Evolutionary conservation across 2,329 filamentous ascomycete species (phyloP), one percentile per base, ranked within the genome.

Genomic region (Rasamsonia emersonii): DNA sequence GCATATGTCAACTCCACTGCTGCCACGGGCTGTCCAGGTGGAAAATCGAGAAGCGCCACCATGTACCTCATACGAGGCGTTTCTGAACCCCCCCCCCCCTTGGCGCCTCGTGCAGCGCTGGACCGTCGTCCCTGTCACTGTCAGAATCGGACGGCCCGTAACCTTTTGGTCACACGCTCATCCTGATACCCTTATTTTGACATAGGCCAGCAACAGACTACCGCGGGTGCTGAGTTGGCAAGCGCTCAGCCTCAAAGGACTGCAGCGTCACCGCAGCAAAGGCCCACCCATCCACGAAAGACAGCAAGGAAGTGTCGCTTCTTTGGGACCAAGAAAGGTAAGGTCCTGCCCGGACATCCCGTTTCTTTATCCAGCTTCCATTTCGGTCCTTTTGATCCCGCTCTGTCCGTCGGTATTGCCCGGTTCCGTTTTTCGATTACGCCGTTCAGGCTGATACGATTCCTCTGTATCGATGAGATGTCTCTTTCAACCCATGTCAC

Each of bases 321-420:
- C 54, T 61, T 54, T 44, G 50, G 44, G 28, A 52, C 53, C 41
- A 56, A 53, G 37, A 53, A 51, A 44, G 61, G 61, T 62, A 59
- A 47, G 51, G 40, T 18, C 17, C 18, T 42, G 18, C n/a, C n/a
- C n/a, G n/a, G n/a, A n/a, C n/a, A n/a, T n/a, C n/a, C n/a, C n/a
- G n/a, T n/a, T n/a, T n/a, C n/a, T n/a, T n/a, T n/a, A n/a, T n/a
- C n/a, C n/a, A n/a, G n/a, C n/a, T n/a, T n/a, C n/a, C n/a, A n/a
- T n/a, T n/a, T n/a, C n/a, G n/a, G n/a, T n/a, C n/a, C n/a, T n/a
- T n/a, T n/a, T n/a, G n/a, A n/a, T n/a, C n/a, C n/a, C n/a, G n/a
- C n/a, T n/a, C n/a, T n/a, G n/a, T n/a, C n/a, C n/a, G n/a, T n/a
- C n/a, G n/a, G n/a, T n/a, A n/a, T n/a, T n/a, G 6, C 6, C 15